A percentile compares a stretch with the other conserved stretches of the same genome.
phyloP scores from a whole-genome alignment of 371 early-diverging fungal genomes.

The Syncephalastrum monosporum region DNA sequence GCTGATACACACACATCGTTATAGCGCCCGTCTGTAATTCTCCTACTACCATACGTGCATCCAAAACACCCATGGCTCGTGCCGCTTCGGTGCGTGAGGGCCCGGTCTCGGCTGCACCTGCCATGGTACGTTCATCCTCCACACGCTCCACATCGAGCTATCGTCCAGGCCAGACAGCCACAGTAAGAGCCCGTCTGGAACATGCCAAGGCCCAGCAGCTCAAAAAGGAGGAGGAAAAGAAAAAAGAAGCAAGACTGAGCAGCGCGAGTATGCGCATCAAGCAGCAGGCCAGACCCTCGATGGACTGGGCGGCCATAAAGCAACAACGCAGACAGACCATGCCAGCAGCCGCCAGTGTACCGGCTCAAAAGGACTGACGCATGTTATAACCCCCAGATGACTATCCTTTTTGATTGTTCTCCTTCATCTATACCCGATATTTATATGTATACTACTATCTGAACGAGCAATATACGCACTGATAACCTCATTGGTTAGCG shows the following conservation, averaged over 20 bases:
- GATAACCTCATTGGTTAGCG: too few relatives aligned
- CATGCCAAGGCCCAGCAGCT: conserved; percentile 35
- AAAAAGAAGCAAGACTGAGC: conserved; percentile 20
- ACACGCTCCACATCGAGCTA: conserved; percentile 13
- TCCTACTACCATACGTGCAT: not conserved
- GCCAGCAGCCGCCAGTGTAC: conserved; percentile 5
- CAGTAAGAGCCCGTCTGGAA: conserved; percentile 44
- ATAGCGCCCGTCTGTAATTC: not conserved
- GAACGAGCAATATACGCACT: too few relatives aligned
- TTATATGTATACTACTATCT: too few relatives aligned
- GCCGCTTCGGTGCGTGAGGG: not conserved
- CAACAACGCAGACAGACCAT: conserved; percentile 33
- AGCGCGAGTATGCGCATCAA: conserved; percentile 24
- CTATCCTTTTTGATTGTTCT: too few relatives aligned
- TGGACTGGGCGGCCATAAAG: conserved; percentile 40
- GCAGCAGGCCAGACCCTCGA: conserved; percentile 30
- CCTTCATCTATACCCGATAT: too few relatives aligned
- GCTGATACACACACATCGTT: not conserved
- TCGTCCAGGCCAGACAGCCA: conserved; percentile 36
- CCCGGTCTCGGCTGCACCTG: conserved; percentile 8
- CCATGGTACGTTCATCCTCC: conserved; percentile 14
- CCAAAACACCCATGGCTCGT: conserved; percentile 3
- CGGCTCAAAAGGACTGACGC: too few relatives aligned
- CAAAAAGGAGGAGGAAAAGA: conserved; percentile 26
- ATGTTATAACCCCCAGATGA: too few relatives aligned